Evolutionary conservation across 2,329 filamentous ascomycete species (phyloP).

Genomic region (Alternaria consortialis): DNA sequence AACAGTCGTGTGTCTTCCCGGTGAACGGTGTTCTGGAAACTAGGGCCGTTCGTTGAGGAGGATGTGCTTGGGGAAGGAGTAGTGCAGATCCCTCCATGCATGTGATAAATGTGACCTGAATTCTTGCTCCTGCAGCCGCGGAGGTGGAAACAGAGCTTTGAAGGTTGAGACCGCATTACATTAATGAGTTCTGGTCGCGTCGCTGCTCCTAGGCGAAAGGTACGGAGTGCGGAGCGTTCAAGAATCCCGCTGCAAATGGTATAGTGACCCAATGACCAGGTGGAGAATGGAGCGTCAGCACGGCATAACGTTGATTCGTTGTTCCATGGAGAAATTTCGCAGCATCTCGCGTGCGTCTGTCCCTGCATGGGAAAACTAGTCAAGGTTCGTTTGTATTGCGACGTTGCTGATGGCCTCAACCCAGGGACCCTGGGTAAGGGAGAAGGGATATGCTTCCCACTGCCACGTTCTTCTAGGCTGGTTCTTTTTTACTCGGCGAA

Average conservation of each 20-base stretch:
- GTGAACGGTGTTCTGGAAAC: slow-evolving; percentile 16
- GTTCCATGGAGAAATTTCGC: not conserved
- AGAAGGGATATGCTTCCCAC: slow-evolving; percentile 2
- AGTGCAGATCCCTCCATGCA: slow-evolving; percentile 1
- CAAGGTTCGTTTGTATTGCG: not conserved
- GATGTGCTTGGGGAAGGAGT: slow-evolving; percentile 1
- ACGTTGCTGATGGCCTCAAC: slow-evolving; percentile 8
- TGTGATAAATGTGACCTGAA: not conserved
- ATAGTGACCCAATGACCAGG: slow-evolving; percentile 1
- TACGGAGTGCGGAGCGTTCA: slow-evolving; percentile 6
- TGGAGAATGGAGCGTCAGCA: slow-evolving; percentile 11
- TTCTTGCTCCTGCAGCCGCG: not conserved
- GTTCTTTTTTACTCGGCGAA: slow-evolving; percentile 3
- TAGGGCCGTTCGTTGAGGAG: slow-evolving; percentile 11
- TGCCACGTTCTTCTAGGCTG: slow-evolving; percentile 10
- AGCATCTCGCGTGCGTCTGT: not conserved
- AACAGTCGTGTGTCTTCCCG: slow-evolving; percentile 14
- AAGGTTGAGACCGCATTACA: not conserved
- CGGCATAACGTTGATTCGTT: slow-evolving; percentile 13
- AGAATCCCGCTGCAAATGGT: not conserved
- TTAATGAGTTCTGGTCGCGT: slow-evolving; percentile 1
- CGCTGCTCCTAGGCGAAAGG: slow-evolving; percentile 4
- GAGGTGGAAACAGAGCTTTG: not conserved
- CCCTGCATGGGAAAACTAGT: not conserved
- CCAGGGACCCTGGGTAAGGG: not conserved